phyloP scores from a whole-genome alignment of 2,329 filamentous ascomycete species.

The Aspergillus transmontanensis region DNA sequence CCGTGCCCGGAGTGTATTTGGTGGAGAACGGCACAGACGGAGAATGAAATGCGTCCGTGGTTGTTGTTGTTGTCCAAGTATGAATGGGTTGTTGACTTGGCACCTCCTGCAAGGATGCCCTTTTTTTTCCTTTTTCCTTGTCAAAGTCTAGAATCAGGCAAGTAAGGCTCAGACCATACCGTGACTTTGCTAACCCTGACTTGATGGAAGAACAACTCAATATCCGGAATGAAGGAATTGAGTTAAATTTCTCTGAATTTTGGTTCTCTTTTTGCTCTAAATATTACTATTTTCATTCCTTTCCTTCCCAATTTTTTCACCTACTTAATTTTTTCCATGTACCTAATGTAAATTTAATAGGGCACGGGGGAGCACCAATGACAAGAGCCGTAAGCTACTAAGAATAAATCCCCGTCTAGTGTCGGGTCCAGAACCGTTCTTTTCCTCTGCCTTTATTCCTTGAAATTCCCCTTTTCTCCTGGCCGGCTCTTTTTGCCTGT shows the following conservation, averaged over 20 bases:
- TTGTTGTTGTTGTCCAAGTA: neutral
- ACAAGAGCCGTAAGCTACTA: neutral
- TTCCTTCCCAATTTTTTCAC: neutral
- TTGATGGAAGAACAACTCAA: too few species aligned
- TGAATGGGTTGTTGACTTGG: neutral
- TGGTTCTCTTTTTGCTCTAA: neutral
- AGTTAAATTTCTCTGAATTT: neutral
- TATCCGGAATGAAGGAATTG: too few species aligned
- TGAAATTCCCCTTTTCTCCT: neutral
- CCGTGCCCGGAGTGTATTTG: neutral
- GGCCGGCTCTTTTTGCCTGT: neutral
- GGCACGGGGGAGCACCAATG: neutral
- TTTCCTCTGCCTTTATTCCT: neutral
- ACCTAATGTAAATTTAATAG: neutral
- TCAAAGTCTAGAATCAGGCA: too few species aligned
- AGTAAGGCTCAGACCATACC: too few species aligned
- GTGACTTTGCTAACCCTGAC: too few species aligned
- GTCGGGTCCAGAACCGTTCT: neutral
- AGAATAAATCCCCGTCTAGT: conserved; percentile 4
- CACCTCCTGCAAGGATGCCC: neutral
- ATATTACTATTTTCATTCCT: neutral
- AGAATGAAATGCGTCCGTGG: neutral
- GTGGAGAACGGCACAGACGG: neutral
- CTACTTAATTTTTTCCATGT: neutral
- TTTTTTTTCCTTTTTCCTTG: neutral